phyloP scores from a whole-genome alignment of 2,329 filamentous ascomycete genomes.

The Xenoacremonium recifei region DNA sequence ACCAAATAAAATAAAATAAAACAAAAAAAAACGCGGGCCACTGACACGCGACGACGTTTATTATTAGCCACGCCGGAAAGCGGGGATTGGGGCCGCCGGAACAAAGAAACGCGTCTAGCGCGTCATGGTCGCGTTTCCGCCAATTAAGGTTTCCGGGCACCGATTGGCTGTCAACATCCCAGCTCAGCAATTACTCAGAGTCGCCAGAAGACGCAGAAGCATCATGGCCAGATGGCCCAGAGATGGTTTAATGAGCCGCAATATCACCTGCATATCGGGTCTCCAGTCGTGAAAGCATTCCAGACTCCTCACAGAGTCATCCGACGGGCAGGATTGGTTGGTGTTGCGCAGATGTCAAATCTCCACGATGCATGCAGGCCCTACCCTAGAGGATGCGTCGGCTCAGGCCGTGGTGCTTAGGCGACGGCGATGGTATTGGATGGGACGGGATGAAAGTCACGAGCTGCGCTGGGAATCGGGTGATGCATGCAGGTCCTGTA shows the following conservation, averaged over 20 bases:
- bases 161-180: slow-evolving; percentile 15
- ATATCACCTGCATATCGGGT: neutral
- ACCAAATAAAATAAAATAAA: slow-evolving; percentile 6
- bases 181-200: slow-evolving; percentile 19
- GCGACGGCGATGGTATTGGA: neutral
- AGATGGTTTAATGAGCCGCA: no score
- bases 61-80: no score
- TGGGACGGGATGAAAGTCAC: slow-evolving; percentile 2
- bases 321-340: neutral
- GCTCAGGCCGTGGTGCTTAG: neutral
- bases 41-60: neutral
- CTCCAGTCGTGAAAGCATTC: no score
- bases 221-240: no score
- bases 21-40: slow-evolving; percentile 1
- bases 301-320: neutral
- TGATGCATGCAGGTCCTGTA: slow-evolving; percentile 20
- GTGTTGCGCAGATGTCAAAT: neutral
- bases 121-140: slow-evolving; percentile 12
- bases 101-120: no score
- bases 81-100: no score
- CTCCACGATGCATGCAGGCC: neutral
- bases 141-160: slow-evolving; percentile 10
- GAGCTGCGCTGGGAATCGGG: slow-evolving; percentile 12
- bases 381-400: neutral
- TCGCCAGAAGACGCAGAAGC: no score